These are phyloP conservation scores for Neurospora crassa DNA, from an alignment of 2,329 filamentous ascomycete species.

Conservation along the genomic window DNA sequence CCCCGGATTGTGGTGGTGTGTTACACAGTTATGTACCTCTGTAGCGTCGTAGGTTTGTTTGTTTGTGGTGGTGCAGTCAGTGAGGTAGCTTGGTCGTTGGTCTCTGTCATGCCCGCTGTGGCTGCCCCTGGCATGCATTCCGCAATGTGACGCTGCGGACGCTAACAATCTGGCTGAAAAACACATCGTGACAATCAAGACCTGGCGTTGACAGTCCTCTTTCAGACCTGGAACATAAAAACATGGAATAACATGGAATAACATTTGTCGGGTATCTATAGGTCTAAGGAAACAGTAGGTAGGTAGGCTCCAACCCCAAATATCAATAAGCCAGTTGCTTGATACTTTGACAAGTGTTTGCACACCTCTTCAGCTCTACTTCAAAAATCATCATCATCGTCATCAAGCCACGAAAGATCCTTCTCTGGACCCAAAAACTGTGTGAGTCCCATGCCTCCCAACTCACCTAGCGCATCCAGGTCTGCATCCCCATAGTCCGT, in stretches of 20 bases:
- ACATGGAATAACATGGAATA: too few species aligned
- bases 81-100: not conserved
- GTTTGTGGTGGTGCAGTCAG: not conserved
- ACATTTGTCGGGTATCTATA: not conserved
- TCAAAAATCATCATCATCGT: not conserved
- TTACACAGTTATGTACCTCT: too few species aligned
- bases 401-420: not conserved
- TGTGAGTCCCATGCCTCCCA: not conserved
- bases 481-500: conserved; percentile 18
- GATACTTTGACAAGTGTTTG: too few species aligned
- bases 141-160: not conserved
- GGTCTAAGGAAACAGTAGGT: not conserved
- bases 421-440: not conserved
- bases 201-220: not conserved
- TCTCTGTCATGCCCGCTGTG: not conserved
- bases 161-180: not conserved
- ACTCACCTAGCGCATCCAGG: not conserved
- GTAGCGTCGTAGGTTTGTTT: not conserved
- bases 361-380: not conserved
- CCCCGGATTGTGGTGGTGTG: not conserved
- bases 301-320: not conserved
- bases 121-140: not conserved
- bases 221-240: too few species aligned
- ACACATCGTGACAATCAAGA: not conserved
- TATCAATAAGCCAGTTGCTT: not conserved